Conservation (phyloP, 129 eudicot genomes). For the sunflower (Helianthus annuus) region HanXRQr2.0-SUNRISE NC_035442.2:6838225-6838724, state of each 20-base stretch:
- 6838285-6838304: background rate
- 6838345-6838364: slow-evolving; percentile 9
- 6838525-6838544: slow-evolving; percentile 58
- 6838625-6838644: background rate
- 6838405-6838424: slow-evolving; percentile 41
- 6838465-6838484: slow-evolving; percentile 46
- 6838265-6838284: background rate
- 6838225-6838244: slow-evolving; percentile 39
- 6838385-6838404: background rate
- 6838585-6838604: slow-evolving; percentile 72
- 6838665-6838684: slow-evolving; percentile 63
- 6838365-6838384: slow-evolving; percentile 10
- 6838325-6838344: background rate
- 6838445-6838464: slow-evolving; percentile 34
- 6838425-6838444: slow-evolving; percentile 26
- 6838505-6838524: slow-evolving; percentile 62
- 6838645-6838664: slow-evolving; percentile 1
- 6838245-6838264: background rate
- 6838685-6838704: slow-evolving; percentile 73
- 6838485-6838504: slow-evolving; percentile 55
- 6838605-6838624: background rate
- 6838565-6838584: slow-evolving; percentile 41
- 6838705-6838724: slow-evolving; percentile 58
- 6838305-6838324: too few species aligned
- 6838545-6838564: slow-evolving; percentile 58